phyloP scores from a whole-genome alignment of 768 basidiomycete genomes.

The Xerocomus spinulosus region DNA sequence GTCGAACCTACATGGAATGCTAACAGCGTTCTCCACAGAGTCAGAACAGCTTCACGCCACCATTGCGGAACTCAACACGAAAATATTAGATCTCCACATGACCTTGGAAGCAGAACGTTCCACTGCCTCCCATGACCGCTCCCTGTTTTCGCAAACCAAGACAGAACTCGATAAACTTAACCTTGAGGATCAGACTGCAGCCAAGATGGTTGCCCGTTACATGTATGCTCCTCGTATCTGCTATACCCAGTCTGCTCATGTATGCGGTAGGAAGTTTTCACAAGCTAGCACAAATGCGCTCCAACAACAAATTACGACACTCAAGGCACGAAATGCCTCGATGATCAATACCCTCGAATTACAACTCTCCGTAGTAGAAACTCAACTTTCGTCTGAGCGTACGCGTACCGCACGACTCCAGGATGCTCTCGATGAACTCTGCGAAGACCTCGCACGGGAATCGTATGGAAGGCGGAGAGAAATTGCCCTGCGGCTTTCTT shows the following conservation, averaged over 20 bases:
- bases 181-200: conserved; percentile 69
- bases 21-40: conserved; percentile 47
- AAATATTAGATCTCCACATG: conserved; percentile 41
- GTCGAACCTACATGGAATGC: conserved; percentile 42
- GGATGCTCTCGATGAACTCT: conserved; percentile 60
- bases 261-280: conserved; percentile 66
- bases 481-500: conserved; percentile 55
- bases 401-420: conserved; percentile 48
- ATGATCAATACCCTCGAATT: conserved; percentile 53
- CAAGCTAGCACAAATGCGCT: conserved; percentile 67
- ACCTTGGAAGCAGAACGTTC: conserved; percentile 45
- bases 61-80: conserved; percentile 37
- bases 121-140: conserved; percentile 38
- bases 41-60: conserved; percentile 43
- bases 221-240: conserved; percentile 49
- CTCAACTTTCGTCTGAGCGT: conserved; percentile 42
- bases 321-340: conserved; percentile 59
- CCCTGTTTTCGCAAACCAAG: conserved; percentile 42
- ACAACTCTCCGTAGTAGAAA: conserved; percentile 43
- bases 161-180: conserved; percentile 51
- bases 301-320: conserved; percentile 52
- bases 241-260: not conserved
- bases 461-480: conserved; percentile 70
- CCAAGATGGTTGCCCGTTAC: conserved; percentile 80
- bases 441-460: conserved; percentile 67